These are phyloP conservation scores for Colletotrichum costaricense DNA, from an alignment of 2,329 filamentous ascomycete genomes.

Conservation along the genomic window DNA sequence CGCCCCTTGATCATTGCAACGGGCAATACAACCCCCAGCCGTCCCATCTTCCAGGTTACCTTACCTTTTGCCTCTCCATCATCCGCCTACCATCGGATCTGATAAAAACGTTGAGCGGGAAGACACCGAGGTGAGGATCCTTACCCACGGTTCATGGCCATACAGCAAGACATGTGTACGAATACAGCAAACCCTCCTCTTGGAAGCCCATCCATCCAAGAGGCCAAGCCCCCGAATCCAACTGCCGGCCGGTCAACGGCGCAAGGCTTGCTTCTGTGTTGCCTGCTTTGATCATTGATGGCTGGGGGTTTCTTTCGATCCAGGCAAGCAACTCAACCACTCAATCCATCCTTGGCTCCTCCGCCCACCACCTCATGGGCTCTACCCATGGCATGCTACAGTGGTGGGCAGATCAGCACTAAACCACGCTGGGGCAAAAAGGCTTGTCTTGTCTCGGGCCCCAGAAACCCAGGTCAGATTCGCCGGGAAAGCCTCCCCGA, in stretches of 20 bases:
- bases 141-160: background rate
- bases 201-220: background rate
- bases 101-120: background rate
- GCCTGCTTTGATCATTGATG: background rate
- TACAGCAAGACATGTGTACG: background rate
- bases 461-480: background rate
- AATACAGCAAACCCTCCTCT: background rate
- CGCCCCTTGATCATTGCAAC: background rate
- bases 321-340: background rate
- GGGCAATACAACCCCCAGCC: background rate
- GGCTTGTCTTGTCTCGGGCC: conserved; percentile 1
- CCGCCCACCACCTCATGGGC: background rate
- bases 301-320: background rate
- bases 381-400: too few relatives aligned
- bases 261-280: background rate
- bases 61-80: background rate
- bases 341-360: background rate
- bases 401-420: conserved; percentile 14
- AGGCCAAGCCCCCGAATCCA: conserved; percentile 14
- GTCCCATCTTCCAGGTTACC: background rate
- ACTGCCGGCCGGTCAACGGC: conserved; percentile 27
- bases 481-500: background rate
- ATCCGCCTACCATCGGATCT: background rate
- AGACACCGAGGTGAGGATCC: background rate
- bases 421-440: conserved; percentile 12